A percentile compares a stretch with the other conserved stretches of the same genome.
Conservation (phyloP, 2,329 filamentous ascomycete species). For the Aspergillus aculeatus region DNA sequence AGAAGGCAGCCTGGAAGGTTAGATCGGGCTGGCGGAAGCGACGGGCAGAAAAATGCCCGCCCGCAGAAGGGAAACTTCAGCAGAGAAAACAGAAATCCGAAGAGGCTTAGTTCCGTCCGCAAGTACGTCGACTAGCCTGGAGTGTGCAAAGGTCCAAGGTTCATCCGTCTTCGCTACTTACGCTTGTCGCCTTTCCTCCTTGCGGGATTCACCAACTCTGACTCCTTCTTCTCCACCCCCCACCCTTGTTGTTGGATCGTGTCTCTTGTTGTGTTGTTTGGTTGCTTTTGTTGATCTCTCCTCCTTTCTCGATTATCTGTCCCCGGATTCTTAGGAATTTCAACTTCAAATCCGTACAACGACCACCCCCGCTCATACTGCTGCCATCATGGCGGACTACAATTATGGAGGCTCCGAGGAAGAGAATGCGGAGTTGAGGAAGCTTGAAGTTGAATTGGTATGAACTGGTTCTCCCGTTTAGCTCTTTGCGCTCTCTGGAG, state of each 20-base stretch:
- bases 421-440: constrained; percentile 78
- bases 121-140: not conserved
- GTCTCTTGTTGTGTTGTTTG: not conserved
- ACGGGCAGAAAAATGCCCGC: constrained; percentile 18
- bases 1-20: too few species aligned
- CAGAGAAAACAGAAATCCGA: too few species aligned
- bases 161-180: not conserved
- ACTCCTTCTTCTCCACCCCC: not conserved
- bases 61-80: not conserved
- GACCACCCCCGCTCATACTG: constrained; percentile 1
- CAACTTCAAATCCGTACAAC: too few species aligned
- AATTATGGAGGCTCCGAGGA: constrained; percentile 73
- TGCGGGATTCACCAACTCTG: constrained; percentile 1
- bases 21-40: not conserved
- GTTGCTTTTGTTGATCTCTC: not conserved
- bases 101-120: not conserved
- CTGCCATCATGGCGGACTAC: constrained; percentile 65
- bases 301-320: not conserved
- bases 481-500: constrained; percentile 18
- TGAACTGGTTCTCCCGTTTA: constrained; percentile 30
- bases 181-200: not conserved
- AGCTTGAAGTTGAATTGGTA: constrained; percentile 76
- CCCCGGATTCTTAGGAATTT: not conserved
- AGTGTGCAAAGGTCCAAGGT: not conserved
- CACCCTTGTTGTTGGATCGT: not conserved